Evolutionary conservation across 2,329 filamentous ascomycete species (phyloP).

Genomic region (Pseudogymnoascus destructans): DNA sequence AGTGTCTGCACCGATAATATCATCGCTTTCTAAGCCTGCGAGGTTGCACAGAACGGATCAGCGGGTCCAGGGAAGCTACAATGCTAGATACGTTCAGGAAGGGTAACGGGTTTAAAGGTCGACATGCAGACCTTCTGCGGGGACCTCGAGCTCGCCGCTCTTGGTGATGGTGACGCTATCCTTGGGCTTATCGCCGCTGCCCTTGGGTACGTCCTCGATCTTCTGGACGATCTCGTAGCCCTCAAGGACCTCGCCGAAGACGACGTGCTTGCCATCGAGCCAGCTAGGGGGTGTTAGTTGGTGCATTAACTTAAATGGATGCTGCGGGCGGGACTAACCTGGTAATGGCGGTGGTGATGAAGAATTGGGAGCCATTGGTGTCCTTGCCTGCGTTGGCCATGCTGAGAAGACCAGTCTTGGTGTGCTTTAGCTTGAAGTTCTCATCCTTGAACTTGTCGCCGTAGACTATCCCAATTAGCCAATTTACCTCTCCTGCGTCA

Average conservation of each 20-base stretch:
- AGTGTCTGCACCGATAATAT: slow-evolving; percentile 22
- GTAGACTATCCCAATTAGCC: slow-evolving; percentile 45
- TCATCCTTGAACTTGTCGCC: slow-evolving; percentile 74
- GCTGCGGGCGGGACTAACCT: slow-evolving; percentile 35
- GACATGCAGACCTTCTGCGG: slow-evolving; percentile 84
- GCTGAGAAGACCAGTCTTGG: slow-evolving; percentile 68
- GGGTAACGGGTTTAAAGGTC: slow-evolving; percentile 54
- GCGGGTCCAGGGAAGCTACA: slow-evolving; percentile 19
- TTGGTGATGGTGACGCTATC: slow-evolving; percentile 63
- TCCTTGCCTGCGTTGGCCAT: slow-evolving; percentile 79
- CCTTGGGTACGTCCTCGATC: slow-evolving; percentile 61
- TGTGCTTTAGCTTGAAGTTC: slow-evolving; percentile 94
- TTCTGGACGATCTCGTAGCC: slow-evolving; percentile 68
- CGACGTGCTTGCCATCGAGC: slow-evolving; percentile 75
- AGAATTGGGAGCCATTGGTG: slow-evolving; percentile 83
- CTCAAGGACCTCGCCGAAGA: slow-evolving; percentile 81
- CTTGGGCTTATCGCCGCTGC: slow-evolving; percentile 52
- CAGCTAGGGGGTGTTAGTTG: slow-evolving; percentile 37
- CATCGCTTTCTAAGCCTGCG: slow-evolving; percentile 23
- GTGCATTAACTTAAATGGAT: too few relatives aligned
- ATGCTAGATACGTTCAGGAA: slow-evolving; percentile 12
- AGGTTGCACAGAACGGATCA: slow-evolving; percentile 22
- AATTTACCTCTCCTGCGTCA: not conserved
- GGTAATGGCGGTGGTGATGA: slow-evolving; percentile 75
- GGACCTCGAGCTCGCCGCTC: slow-evolving; percentile 72